A percentile compares a stretch with the other conserved stretches of the same genome.
phyloP scores from a whole-genome alignment of 345 rosid genomes.

The Arabidopsis arenosa region DNA sequence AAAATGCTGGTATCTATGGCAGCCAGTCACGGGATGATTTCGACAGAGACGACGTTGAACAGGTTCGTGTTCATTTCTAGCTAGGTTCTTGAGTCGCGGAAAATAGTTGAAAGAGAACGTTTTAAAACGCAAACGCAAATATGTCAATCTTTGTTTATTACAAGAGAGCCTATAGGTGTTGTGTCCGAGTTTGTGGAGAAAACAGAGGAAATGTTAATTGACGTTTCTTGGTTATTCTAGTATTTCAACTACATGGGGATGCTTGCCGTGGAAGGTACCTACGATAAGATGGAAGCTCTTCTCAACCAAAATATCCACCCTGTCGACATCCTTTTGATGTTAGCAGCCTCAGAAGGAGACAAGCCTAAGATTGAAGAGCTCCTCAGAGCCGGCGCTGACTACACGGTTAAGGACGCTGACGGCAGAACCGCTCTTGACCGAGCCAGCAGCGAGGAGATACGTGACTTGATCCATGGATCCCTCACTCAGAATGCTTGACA shows the following conservation, averaged over 20 bases:
- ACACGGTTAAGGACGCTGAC: slow-evolving; percentile 66
- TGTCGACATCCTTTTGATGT: slow-evolving; percentile 69
- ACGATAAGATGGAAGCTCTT: slow-evolving; percentile 90
- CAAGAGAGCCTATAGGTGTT: too few species aligned
- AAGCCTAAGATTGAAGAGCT: slow-evolving; percentile 80
- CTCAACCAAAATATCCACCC: too few species aligned
- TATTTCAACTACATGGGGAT: slow-evolving; percentile 97
- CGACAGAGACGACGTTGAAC: slow-evolving; percentile 97
- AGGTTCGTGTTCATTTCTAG: slow-evolving; percentile 53
- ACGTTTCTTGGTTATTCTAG: slow-evolving; percentile 47
- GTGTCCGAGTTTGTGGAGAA: slow-evolving; percentile 1
- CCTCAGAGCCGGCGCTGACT: slow-evolving; percentile 65
- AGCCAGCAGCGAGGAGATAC: slow-evolving; percentile 63
- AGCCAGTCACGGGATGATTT: slow-evolving; percentile 90
- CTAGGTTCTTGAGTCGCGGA: slow-evolving; percentile 31
- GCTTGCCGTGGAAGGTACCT: slow-evolving; percentile 92
- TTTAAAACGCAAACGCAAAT: too few species aligned
- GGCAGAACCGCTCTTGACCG: slow-evolving; percentile 81
- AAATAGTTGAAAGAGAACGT: too few species aligned
- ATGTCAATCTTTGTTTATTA: too few species aligned
- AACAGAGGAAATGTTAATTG: not conserved
- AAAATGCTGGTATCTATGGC: slow-evolving; percentile 94
- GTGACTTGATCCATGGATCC: slow-evolving; percentile 65
- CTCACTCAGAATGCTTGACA: slow-evolving; percentile 65
- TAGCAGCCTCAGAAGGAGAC: slow-evolving; percentile 84